Base-by-base conservation (phyloP, 2,329 filamentous ascomycete species). In the Emmonsia crescens region DNA sequence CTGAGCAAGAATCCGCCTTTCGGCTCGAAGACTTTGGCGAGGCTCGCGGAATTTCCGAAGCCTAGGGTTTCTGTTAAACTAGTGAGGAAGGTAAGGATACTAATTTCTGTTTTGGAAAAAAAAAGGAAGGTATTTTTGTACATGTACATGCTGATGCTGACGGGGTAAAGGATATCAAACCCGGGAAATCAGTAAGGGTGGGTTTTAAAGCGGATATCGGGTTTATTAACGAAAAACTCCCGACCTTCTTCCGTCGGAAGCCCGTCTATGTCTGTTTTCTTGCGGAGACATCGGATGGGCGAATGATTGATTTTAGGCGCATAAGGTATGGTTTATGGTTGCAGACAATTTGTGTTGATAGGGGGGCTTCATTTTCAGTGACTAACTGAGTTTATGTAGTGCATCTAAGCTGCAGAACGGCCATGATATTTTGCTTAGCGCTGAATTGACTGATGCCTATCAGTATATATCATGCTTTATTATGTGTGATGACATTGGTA, bases 401-500 rank as follows among this genome's bases (percentile, higher is more conserved):
- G 83, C 89, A 6, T 83, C 77, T 64, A 87, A 84, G 64, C 72
- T 96, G 9, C 78, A 81, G n/a, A 80, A 79, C 5, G 82, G 81
- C 0, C 82, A 87, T 29, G 81, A 85, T 10, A 70, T 91, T 1
- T 73, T 78, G 0, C 87, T 88, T 64, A 82, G 75, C 24, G 82
- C 85, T 0, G 75, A 82, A 0, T 71, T 91, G 24, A 80, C 73
- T 1, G 76, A 76, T 4, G 71, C 78, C 0, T 80, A 83, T 21
- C 83, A 87, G 61, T 75, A 80, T 2, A 82, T 94, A 40, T 80
- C 80, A 29, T 89, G 85, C 63, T 84, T 86, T 69, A 79, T 92
- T 57, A 89, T 89, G 72, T 97, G 92, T 66, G 93, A 96, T 74
- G 87, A 91, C 51, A 88, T 97, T 68, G 89, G 83, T 83, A 72